Conservation (phyloP, 352 stramenopile genomes). For the Hyaloperonospora arabidopsidis region DNA sequence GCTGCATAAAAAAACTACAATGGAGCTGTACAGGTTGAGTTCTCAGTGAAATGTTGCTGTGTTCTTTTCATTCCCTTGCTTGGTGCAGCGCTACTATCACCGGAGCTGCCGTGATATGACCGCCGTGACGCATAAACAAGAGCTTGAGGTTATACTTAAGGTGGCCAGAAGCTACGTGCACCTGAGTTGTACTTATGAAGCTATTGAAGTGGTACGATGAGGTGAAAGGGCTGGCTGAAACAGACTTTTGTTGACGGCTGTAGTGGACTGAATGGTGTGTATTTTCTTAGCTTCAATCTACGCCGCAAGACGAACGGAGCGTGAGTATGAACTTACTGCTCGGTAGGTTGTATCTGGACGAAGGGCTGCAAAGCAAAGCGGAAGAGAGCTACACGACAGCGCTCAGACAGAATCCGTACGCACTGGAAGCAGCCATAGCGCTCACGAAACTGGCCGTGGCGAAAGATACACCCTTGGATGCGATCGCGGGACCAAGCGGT, state of each 20-base stretch:
- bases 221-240: background rate
- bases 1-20: too few species aligned
- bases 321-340: conserved; percentile 62
- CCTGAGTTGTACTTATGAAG: conserved; percentile 46
- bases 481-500: background rate
- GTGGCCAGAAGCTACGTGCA: conserved; percentile 66
- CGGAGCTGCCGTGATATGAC: conserved; percentile 22
- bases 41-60: background rate
- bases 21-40: too few species aligned
- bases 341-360: conserved; percentile 49
- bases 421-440: conserved; percentile 67
- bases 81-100: conserved; percentile 25
- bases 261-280: background rate
- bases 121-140: conserved; percentile 18
- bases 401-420: conserved; percentile 64
- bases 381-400: conserved; percentile 52
- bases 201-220: conserved; percentile 47
- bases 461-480: conserved; percentile 32
- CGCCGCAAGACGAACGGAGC: conserved; percentile 29
- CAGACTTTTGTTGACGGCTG: background rate
- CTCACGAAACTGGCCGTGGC: conserved; percentile 46
- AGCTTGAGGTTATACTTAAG: conserved; percentile 40
- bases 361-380: conserved; percentile 55
- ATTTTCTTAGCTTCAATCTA: conserved; percentile 41
- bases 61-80: background rate